Evolutionary conservation across 1,284 basidiomycete genomes (phyloP).

Genomic region (Puccinia triticina): DNA sequence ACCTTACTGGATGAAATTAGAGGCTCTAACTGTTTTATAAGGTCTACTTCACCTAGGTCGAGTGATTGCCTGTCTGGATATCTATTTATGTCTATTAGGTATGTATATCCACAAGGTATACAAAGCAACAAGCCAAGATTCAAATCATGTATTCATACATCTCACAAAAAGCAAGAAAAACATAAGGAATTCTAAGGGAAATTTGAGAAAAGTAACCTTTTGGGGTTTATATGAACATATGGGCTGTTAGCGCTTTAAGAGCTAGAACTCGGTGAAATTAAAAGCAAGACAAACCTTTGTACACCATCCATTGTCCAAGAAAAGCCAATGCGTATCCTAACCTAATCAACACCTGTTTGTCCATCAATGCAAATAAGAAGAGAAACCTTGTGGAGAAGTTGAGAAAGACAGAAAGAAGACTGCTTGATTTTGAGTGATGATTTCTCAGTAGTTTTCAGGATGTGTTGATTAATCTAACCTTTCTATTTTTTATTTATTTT

Average conservation of each 20-base stretch:
- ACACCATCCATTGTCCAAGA: not conserved
- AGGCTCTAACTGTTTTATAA: too few relatives aligned
- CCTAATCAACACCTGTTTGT: not conserved
- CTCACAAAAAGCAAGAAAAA: not conserved
- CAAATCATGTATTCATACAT: not conserved
- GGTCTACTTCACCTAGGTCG: too few relatives aligned
- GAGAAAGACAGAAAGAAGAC: not conserved
- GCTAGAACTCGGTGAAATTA: slow-evolving; percentile 1
- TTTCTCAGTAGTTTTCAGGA: not conserved
- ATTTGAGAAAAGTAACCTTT: not conserved
- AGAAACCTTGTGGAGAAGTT: not conserved
- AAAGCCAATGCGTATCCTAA: not conserved
- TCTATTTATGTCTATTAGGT: too few relatives aligned
- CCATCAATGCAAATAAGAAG: not conserved
- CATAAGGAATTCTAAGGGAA: not conserved
- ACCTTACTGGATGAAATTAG: too few relatives aligned
- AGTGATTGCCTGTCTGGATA: too few relatives aligned
- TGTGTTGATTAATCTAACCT: not conserved
- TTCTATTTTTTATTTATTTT: not conserved
- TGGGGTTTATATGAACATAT: too few relatives aligned
- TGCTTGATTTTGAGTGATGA: not conserved
- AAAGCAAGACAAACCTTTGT: not conserved
- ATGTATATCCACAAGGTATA: too few relatives aligned
- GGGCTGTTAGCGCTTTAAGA: not conserved
- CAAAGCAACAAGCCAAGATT: not conserved